Base-by-base conservation (phyloP, 768 basidiomycete species). In the Clavaria fumosa region DNA sequence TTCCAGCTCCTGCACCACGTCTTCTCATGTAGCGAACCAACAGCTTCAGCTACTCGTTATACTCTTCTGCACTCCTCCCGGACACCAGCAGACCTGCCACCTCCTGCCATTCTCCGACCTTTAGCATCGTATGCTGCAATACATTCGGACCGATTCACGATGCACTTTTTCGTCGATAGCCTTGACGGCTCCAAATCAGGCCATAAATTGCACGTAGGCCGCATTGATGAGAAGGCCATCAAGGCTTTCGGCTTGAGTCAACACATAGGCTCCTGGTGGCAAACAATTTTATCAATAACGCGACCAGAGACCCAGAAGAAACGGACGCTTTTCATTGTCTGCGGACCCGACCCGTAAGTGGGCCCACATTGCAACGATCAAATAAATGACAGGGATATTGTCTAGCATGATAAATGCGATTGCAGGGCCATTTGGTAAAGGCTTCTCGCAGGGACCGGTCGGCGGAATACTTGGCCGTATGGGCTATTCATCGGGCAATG, bases 321-420 rank as follows among this genome's bases (percentile, higher is more conserved):
- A 18, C 54, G 54, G 37, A 69, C 62, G 46, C 70, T 59, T 31
- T 56, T 88, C 50, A 55, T 89, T 9, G 70, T 89, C 3, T 89
- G 81, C 54, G 85, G 85, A 19, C 86, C 85, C n/a, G 79, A 86
- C 43, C 65, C 66, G 85, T 86, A 54, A 49, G 77, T 55, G 18
- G 38, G 39, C 24, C 45, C 21, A 5, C 31, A 21, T 19, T 15
- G 37, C 15, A 33, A 42, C 42, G 22, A 24, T 23, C 24, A 4
- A 14, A 19, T 34, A 7, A 4, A 1, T 34, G 5, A 26, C 40
- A 43, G 37, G 18, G 45, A 26, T 30, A 23, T 20, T 43, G 27
- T 40, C 7, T 47, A 88, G 84, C 34, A 85, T 88, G 85, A 64
- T 86, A 34, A 59, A 53, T 34, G 67, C 75, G 7, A 70, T 88